Evolutionary conservation across 768 basidiomycete genomes (phyloP).

Genomic region (Porpolomopsis calyptriformis): DNA sequence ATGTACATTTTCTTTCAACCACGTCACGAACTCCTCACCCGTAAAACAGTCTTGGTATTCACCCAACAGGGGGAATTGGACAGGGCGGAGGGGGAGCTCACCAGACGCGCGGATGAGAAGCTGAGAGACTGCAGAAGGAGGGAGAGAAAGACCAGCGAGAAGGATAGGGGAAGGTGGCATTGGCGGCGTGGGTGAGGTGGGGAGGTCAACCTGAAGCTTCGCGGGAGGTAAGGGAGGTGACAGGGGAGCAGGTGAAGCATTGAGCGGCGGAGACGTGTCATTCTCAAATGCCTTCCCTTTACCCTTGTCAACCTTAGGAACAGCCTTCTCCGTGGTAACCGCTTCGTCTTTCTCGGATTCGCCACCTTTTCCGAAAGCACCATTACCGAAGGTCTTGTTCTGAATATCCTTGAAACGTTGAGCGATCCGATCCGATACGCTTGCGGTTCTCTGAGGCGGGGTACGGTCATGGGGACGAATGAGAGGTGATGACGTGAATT

Average conservation of each 20-base stretch:
- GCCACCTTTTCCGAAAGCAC: conserved; percentile 23
- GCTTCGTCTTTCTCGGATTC: conserved; percentile 18
- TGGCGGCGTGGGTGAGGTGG: conserved; percentile 25
- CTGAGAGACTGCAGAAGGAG: conserved; percentile 53
- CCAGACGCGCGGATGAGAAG: conserved; percentile 61
- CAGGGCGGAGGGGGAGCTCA: conserved; percentile 58
- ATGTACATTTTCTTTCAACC: conserved; percentile 70
- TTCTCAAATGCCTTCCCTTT: conserved; percentile 56
- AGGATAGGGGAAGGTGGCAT: conserved; percentile 46
- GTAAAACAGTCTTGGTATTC: conserved; percentile 82
- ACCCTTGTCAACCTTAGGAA: conserved; percentile 71
- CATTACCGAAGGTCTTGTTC: conserved; percentile 32
- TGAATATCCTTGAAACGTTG: conserved; percentile 76
- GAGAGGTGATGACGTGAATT: conserved; percentile 74
- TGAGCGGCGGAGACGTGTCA: conserved; percentile 23
- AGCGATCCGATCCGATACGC: conserved; percentile 80
- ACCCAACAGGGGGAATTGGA: conserved; percentile 71
- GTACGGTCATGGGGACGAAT: conserved; percentile 45
- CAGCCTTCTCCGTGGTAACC: conserved; percentile 18
- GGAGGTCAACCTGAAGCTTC: conserved; percentile 23
- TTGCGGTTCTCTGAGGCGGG: conserved; percentile 55
- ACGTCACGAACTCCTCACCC: conserved; percentile 81
- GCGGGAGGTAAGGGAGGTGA: conserved; percentile 48
- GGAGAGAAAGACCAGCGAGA: conserved; percentile 63
- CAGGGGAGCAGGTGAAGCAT: conserved; percentile 50